A percentile compares a stretch with the other conserved stretches of the same genome.
These are phyloP conservation scores for Amylocystis lapponica DNA, from an alignment of 768 basidiomycete genomes.

Conservation along the genomic window DNA sequence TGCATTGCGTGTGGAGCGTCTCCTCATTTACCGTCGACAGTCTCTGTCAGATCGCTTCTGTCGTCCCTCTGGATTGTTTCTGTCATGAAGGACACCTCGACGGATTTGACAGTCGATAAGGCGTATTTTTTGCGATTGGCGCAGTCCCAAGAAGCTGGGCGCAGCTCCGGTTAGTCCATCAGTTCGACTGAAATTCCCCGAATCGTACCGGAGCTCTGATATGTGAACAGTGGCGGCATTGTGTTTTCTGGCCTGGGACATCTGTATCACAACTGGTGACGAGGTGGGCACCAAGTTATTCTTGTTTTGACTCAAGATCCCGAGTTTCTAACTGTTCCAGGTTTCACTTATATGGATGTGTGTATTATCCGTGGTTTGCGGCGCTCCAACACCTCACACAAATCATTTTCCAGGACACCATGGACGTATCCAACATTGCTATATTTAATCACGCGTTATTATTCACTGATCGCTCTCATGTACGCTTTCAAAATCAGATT, in stretches of 20 bases:
- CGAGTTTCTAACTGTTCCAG: neutral
- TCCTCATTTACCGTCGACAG: too few relatives aligned
- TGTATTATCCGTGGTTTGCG: neutral
- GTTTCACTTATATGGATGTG: slow-evolving; percentile 9
- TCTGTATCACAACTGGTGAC: slow-evolving; percentile 8
- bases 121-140: neutral
- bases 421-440: slow-evolving; percentile 8
- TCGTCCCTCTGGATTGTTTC: too few relatives aligned
- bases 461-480: slow-evolving; percentile 10
- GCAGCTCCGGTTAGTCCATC: slow-evolving; percentile 4
- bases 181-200: too few relatives aligned
- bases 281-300: slow-evolving; percentile 7
- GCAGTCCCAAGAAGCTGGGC: neutral
- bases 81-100: too few relatives aligned
- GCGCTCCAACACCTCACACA: neutral
- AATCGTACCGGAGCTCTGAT: neutral
- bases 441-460: slow-evolving; percentile 12
- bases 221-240: slow-evolving; percentile 7
- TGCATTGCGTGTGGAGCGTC: too few relatives aligned
- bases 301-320: neutral
- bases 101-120: neutral
- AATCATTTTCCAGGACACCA: slow-evolving; percentile 2
- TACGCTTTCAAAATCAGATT: slow-evolving; percentile 4
- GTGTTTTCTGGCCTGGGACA: slow-evolving; percentile 9
- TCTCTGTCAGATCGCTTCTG: too few relatives aligned